These are phyloP conservation scores for Podospora sp. DNA, from an alignment of 495 filamentous ascomycete genomes.

Conservation along the genomic window DNA sequence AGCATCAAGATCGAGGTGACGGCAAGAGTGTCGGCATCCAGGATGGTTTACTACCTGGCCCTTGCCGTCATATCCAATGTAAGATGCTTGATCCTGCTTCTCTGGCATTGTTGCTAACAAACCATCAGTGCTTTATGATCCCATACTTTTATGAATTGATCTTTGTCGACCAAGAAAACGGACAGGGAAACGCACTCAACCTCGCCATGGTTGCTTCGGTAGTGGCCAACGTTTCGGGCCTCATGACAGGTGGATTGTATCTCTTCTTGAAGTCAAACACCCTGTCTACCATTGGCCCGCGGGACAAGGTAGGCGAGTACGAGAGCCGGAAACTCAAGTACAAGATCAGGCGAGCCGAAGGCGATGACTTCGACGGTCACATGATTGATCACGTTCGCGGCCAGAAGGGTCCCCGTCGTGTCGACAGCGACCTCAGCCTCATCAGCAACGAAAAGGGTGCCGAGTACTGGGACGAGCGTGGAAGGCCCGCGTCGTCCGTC, in stretches of 20 bases:
- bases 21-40: slow-evolving; percentile 46
- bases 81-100: slow-evolving; percentile 15
- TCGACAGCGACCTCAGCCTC: slow-evolving; percentile 40
- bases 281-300: slow-evolving; percentile 43
- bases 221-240: slow-evolving; percentile 50
- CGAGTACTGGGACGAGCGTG: slow-evolving; percentile 23
- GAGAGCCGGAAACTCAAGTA: slow-evolving; percentile 41
- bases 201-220: slow-evolving; percentile 51
- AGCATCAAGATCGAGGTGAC: slow-evolving; percentile 45
- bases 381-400: slow-evolving; percentile 36
- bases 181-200: slow-evolving; percentile 34
- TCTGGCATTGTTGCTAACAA: slow-evolving; percentile 20
- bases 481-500: slow-evolving; percentile 18
- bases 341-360: slow-evolving; percentile 32
- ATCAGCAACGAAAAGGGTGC: slow-evolving; percentile 35
- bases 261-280: slow-evolving; percentile 52
- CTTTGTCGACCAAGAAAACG: slow-evolving; percentile 31
- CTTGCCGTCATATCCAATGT: slow-evolving; percentile 48
- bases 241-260: slow-evolving; percentile 52
- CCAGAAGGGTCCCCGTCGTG: slow-evolving; percentile 31
- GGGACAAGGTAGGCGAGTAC: slow-evolving; percentile 45
- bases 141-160: slow-evolving; percentile 48
- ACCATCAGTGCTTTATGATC: slow-evolving; percentile 40
- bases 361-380: slow-evolving; percentile 37
- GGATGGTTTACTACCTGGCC: slow-evolving; percentile 52